Conservation (phyloP, 2,329 filamentous ascomycete species). For the Lasiodiplodia sp. region DNA sequence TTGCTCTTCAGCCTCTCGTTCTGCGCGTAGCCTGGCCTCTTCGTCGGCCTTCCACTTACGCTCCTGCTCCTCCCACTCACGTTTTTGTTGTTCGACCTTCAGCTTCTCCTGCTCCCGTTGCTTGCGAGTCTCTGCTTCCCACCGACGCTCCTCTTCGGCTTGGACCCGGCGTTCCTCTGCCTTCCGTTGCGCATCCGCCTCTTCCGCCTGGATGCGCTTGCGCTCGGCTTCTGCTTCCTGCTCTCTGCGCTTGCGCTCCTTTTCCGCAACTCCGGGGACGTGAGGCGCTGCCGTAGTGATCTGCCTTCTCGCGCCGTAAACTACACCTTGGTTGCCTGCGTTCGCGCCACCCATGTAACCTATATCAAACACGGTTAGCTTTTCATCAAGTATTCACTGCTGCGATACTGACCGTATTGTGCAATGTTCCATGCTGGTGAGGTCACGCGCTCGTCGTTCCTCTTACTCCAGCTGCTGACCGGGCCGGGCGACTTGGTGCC, state of each 20-base stretch:
- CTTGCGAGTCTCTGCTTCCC: slow-evolving; percentile 70
- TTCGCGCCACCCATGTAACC: slow-evolving; percentile 96
- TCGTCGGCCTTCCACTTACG: slow-evolving; percentile 79
- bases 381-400: not conserved
- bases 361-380: slow-evolving; percentile 3
- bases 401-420: slow-evolving; percentile 71
- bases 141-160: slow-evolving; percentile 69
- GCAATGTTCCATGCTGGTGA: slow-evolving; percentile 97
- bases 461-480: slow-evolving; percentile 93
- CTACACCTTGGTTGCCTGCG: slow-evolving; percentile 92
- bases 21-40: slow-evolving; percentile 73
- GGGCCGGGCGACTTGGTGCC: slow-evolving; percentile 56
- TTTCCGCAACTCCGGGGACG: slow-evolving; percentile 84
- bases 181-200: slow-evolving; percentile 58
- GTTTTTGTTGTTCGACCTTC: slow-evolving; percentile 71
- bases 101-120: slow-evolving; percentile 65
- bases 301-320: slow-evolving; percentile 89
- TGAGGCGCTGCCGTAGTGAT: slow-evolving; percentile 83
- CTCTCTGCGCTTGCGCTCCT: slow-evolving; percentile 72
- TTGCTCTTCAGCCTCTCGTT: slow-evolving; percentile 73
- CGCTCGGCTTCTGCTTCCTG: slow-evolving; percentile 64
- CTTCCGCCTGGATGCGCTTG: slow-evolving; percentile 58
- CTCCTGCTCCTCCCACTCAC: slow-evolving; percentile 80
- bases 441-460: slow-evolving; percentile 78
- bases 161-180: slow-evolving; percentile 68